A percentile compares a stretch with the other conserved stretches of the same genome.
phyloP scores from a whole-genome alignment of 2,329 filamentous ascomycete species.

The Cladosporium sp. region DNA sequence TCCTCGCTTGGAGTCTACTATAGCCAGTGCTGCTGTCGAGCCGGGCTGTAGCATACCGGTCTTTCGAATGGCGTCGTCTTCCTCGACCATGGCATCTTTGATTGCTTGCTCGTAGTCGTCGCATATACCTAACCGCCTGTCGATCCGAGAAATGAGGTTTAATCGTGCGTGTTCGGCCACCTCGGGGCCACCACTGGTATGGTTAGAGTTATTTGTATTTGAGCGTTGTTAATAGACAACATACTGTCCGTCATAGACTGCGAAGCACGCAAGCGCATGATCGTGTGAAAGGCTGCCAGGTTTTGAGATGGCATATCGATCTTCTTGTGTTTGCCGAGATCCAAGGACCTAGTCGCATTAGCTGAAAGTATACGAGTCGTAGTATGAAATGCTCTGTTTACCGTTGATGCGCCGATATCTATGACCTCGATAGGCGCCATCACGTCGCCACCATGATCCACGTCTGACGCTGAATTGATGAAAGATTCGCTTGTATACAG shows the following conservation, averaged over 20 bases:
- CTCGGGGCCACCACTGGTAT: conserved; percentile 1
- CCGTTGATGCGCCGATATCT: conserved; percentile 3
- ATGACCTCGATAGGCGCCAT: conserved; percentile 6
- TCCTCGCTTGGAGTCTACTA: not conserved
- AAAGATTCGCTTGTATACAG: no score
- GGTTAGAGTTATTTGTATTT: not conserved
- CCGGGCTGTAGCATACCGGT: conserved; percentile 7
- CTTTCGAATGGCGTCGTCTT: conserved; percentile 3
- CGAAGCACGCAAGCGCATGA: conserved; percentile 4
- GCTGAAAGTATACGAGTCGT: not conserved
- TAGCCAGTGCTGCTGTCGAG: not conserved
- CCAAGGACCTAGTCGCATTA: not conserved
- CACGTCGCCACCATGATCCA: not conserved
- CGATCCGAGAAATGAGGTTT: conserved; percentile 5
- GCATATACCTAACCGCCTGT: not conserved
- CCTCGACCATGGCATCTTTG: conserved; percentile 5
- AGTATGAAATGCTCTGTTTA: not conserved
- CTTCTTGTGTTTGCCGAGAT: conserved; percentile 5
- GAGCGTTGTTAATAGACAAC: not conserved
- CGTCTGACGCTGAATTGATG: no score
- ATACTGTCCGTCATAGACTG: conserved; percentile 8
- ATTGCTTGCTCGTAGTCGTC: conserved; percentile 10
- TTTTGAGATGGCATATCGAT: conserved; percentile 1
- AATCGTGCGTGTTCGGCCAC: conserved; percentile 1
- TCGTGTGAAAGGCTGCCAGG: not conserved